Evolutionary conservation across 805 yeast species (phyloP).

Genomic region (Metschnikowia santaceciliae): DNA sequence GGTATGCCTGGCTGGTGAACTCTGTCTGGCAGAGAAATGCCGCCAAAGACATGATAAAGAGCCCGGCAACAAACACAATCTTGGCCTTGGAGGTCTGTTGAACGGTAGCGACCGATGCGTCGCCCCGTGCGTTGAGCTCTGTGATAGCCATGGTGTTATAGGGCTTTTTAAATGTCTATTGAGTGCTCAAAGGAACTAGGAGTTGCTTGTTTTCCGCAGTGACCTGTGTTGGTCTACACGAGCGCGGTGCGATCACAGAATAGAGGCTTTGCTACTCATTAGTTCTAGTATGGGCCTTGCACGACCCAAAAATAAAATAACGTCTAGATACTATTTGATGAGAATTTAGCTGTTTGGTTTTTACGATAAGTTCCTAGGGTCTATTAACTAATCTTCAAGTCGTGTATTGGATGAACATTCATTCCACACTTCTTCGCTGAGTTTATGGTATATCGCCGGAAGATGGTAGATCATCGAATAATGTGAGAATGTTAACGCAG

Average conservation of each 20-base stretch:
- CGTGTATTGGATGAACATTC: too few relatives aligned
- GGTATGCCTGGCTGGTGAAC: conserved; percentile 65
- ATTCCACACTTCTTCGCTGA: too few relatives aligned
- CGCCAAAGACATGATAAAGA: conserved; percentile 36
- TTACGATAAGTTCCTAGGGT: too few relatives aligned
- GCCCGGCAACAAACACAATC: conserved; percentile 28
- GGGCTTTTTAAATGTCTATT: background rate
- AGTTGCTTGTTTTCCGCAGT: background rate
- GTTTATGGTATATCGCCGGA: too few relatives aligned
- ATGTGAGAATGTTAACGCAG: too few relatives aligned
- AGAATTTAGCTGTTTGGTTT: too few relatives aligned
- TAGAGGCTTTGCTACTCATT: background rate
- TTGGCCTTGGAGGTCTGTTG: conserved; percentile 33
- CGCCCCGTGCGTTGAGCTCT: conserved; percentile 23
- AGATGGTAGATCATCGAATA: too few relatives aligned
- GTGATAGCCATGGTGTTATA: conserved; percentile 30
- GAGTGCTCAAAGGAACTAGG: background rate
- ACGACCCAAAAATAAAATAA: too few relatives aligned
- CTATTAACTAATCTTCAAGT: too few relatives aligned
- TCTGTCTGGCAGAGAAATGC: conserved; percentile 81
- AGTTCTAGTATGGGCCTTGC: too few relatives aligned
- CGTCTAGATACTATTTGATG: too few relatives aligned
- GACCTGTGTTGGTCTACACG: background rate
- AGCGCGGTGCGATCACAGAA: background rate
- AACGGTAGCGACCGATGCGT: conserved; percentile 20